These are phyloP conservation scores for Trametes versicolor DNA, from an alignment of 1,284 basidiomycete species.

Conservation along the genomic window DNA sequence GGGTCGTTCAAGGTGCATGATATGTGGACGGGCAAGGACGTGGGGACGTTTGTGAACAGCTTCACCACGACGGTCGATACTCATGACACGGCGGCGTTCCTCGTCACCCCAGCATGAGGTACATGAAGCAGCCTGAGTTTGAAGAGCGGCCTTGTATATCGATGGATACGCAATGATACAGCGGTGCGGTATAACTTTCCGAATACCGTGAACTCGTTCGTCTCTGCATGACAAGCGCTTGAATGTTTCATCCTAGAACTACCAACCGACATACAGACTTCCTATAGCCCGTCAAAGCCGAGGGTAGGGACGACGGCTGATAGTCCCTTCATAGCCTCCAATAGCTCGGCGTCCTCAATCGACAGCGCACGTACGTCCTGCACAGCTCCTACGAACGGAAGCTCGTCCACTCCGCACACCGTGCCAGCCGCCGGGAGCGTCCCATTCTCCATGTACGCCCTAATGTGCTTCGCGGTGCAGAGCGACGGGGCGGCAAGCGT, in stretches of 20 bases:
- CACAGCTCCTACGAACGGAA: conserved; percentile 32
- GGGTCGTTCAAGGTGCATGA: conserved; percentile 58
- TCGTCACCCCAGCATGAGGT: conserved; percentile 13
- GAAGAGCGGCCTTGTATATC: too few relatives aligned
- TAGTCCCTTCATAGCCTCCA: conserved; percentile 32
- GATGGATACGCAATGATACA: too few relatives aligned
- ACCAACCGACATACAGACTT: neutral
- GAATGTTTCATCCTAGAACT: too few relatives aligned
- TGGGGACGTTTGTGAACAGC: conserved; percentile 53
- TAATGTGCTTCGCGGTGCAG: conserved; percentile 54
- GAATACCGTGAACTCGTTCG: too few relatives aligned
- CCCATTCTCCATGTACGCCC: conserved; percentile 53
- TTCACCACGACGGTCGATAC: conserved; percentile 54
- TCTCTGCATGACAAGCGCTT: too few relatives aligned
- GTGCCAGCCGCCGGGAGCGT: conserved; percentile 52
- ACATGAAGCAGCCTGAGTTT: neutral
- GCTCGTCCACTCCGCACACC: conserved; percentile 45
- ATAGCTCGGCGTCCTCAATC: conserved; percentile 19
- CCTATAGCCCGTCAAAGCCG: conserved; percentile 2
- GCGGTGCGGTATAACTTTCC: too few relatives aligned
- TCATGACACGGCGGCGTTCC: conserved; percentile 59
- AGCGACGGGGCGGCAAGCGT: conserved; percentile 53
- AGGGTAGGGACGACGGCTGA: conserved; percentile 25
- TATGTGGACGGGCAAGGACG: conserved; percentile 60
- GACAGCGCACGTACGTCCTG: conserved; percentile 10